phyloP scores from a whole-genome alignment of 2,329 filamentous ascomycete species.

The Colletotrichum lupini region DNA sequence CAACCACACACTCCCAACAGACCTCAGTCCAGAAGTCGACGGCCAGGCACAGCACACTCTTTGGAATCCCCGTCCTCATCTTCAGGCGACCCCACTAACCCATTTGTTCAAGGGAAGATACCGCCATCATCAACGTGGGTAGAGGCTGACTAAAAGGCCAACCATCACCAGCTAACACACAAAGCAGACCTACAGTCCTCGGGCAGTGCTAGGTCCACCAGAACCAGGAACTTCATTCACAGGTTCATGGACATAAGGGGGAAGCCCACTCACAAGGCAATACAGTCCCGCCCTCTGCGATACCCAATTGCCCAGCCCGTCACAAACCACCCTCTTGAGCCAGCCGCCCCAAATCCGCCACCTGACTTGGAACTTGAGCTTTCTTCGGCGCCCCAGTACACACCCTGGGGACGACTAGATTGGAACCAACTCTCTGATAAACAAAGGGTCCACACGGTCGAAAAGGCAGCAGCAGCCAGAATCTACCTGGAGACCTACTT shows the following conservation, averaged over 20 bases:
- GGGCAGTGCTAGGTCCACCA: background rate
- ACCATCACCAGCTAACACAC: background rate
- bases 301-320: background rate
- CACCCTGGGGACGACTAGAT: background rate
- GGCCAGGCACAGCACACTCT: conserved; percentile 10
- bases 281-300: background rate
- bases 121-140: background rate
- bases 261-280: background rate
- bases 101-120: background rate
- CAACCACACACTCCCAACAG: conserved; percentile 9
- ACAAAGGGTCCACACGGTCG: conserved; percentile 68
- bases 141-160: background rate
- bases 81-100: background rate
- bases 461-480: conserved; percentile 83
- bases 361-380: background rate
- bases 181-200: background rate
- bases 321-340: background rate
- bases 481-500: conserved; percentile 89
- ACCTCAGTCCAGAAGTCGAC: conserved; percentile 12
- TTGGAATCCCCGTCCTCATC: background rate
- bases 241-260: background rate
- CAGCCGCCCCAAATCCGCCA: background rate
- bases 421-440: background rate
- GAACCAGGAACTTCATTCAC: background rate
- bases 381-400: background rate